phyloP scores from a whole-genome alignment of 441 rosid genomes.

The Erodium moschatum region DNA sequence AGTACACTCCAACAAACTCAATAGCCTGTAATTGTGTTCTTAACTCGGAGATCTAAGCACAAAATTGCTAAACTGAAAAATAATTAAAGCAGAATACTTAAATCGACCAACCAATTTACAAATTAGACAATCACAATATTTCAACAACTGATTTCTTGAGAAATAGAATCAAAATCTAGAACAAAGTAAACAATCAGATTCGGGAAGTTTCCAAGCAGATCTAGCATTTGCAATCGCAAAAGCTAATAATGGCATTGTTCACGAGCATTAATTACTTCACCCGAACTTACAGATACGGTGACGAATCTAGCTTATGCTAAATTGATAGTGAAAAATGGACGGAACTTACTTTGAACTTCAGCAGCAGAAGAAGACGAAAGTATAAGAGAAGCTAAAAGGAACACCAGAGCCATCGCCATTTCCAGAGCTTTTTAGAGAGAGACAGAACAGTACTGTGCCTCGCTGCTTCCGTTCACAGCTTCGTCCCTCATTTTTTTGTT shows the following conservation, averaged over 20 bases:
- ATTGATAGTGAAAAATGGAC: background rate
- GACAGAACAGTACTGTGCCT: no score
- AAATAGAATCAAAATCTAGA: no score
- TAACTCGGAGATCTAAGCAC: background rate
- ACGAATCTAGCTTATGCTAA: no score
- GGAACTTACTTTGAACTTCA: conserved; percentile 3
- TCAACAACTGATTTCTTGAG: background rate
- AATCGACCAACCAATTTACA: background rate
- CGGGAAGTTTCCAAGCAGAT: background rate
- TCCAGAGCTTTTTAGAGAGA: background rate
- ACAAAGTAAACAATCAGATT: no score
- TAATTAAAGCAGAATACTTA: background rate
- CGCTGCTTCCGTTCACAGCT: no score
- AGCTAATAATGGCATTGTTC: no score
- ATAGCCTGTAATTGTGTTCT: background rate
- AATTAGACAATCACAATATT: background rate
- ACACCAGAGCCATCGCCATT: background rate
- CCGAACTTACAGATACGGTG: no score
- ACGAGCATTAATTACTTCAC: background rate
- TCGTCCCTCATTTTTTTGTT: no score
- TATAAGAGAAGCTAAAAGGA: background rate
- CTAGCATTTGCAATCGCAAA: background rate
- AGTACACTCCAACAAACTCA: no score
- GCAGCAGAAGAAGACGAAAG: background rate
- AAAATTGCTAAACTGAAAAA: background rate